phyloP scores from a whole-genome alignment of 768 basidiomycete species.

The Steccherinum ochraceum region DNA sequence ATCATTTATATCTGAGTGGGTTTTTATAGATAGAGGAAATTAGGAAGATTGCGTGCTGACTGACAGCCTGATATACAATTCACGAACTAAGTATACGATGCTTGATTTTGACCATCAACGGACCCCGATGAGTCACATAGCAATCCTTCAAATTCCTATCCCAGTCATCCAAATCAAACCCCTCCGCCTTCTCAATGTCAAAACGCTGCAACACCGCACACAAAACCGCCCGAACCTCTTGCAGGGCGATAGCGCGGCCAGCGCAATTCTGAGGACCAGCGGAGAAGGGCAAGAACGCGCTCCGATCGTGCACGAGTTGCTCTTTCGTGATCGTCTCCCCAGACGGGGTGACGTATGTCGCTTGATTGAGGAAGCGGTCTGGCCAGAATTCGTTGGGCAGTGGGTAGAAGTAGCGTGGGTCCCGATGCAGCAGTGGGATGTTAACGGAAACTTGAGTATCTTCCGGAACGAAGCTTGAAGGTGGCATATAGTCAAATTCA shows the following conservation, averaged over 20 bases:
- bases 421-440: conserved; percentile 34
- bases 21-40: too few species aligned
- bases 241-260: conserved; percentile 2
- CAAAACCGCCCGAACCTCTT: conserved; percentile 3
- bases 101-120: too few species aligned
- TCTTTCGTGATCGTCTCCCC: conserved; percentile 3
- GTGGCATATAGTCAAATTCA: too few species aligned
- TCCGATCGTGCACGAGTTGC: not conserved
- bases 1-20: too few species aligned
- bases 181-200: too few species aligned
- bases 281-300: conserved; percentile 4
- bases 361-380: conserved; percentile 4
- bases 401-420: conserved; percentile 36
- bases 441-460: conserved; percentile 21
- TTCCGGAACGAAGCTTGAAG: conserved; percentile 11
- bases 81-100: too few species aligned
- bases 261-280: conserved; percentile 4
- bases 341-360: too few species aligned
- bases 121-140: too few species aligned
- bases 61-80: too few species aligned
- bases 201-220: conserved; percentile 3
- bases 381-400: conserved; percentile 5
- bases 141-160: too few species aligned
- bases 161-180: too few species aligned
- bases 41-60: too few species aligned